A percentile compares a stretch with the other conserved stretches of the same genome.
These are phyloP conservation scores for Neonectria ditissima DNA, from an alignment of 2,329 filamentous ascomycete genomes.

Conservation along the genomic window DNA sequence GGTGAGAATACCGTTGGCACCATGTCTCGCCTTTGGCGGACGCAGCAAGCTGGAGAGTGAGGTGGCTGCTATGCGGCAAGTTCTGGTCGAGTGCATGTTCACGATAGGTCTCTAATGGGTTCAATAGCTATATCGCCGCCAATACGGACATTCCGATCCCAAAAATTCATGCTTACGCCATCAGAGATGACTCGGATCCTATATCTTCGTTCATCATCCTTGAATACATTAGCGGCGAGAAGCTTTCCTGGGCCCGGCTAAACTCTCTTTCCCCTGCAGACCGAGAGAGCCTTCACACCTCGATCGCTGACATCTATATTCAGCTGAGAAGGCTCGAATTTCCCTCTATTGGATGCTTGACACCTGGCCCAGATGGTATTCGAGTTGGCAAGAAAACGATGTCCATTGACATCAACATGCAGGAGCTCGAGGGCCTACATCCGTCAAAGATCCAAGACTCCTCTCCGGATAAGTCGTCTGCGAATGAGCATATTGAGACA, in stretches of 20 bases:
- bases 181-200: background rate
- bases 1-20: conserved; percentile 5
- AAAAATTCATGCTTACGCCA: background rate
- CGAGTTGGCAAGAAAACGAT: background rate
- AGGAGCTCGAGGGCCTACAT: too few relatives aligned
- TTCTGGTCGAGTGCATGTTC: background rate
- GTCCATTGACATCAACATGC: too few relatives aligned
- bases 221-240: background rate
- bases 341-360: background rate
- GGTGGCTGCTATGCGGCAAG: conserved; percentile 3
- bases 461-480: too few relatives aligned
- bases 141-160: background rate
- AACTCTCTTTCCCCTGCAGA: background rate
- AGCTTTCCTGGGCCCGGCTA: background rate
- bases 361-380: background rate
- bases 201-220: background rate
- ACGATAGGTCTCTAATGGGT: background rate
- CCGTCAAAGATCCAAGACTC: too few relatives aligned
- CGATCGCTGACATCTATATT: background rate
- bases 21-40: conserved; percentile 3
- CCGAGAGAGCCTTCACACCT: background rate
- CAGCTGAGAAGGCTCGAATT: conserved; percentile 1
- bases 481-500: too few relatives aligned
- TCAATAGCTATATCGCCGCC: background rate
- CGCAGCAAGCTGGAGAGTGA: conserved; percentile 4